A percentile compares a stretch with the other conserved stretches of the same genome.
These are phyloP conservation scores for Chaetothyriales sp. DNA, from an alignment of 2,329 filamentous ascomycete genomes.

Conservation along the genomic window DNA sequence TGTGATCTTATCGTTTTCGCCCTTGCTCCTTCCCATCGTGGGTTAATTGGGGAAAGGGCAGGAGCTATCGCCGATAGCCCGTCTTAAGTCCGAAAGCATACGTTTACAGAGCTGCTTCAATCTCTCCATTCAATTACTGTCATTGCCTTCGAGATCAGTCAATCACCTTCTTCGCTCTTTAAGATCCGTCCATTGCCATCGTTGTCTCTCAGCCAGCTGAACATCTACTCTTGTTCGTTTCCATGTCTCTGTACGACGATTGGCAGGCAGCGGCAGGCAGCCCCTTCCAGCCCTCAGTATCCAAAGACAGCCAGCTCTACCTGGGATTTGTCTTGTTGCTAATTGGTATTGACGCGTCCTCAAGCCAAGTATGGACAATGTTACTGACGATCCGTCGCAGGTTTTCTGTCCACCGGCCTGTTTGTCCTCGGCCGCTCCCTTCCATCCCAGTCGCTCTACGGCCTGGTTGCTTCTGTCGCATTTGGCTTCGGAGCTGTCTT, in stretches of 20 bases:
- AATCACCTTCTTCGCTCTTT: not conserved
- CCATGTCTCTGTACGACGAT: constrained; percentile 63
- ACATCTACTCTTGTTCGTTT: constrained; percentile 5
- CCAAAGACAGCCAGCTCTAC: constrained; percentile 71
- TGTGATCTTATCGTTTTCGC: too few relatives aligned
- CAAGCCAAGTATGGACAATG: not conserved
- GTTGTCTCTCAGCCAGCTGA: not conserved
- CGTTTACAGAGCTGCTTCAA: not conserved
- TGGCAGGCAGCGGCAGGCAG: constrained; percentile 85
- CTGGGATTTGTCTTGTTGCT: constrained; percentile 64
- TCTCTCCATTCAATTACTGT: not conserved
- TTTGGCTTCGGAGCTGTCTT: constrained; percentile 88
- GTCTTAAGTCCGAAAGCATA: not conserved
- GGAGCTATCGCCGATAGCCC: too few relatives aligned
- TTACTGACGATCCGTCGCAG: constrained; percentile 22
- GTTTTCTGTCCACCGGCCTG: constrained; percentile 54
- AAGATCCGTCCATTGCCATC: not conserved
- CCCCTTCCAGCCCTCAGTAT: constrained; percentile 65
- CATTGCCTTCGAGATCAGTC: not conserved
- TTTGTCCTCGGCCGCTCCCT: constrained; percentile 80
- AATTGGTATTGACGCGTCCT: constrained; percentile 34
- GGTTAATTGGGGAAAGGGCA: too few relatives aligned
- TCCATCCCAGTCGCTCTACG: constrained; percentile 59
- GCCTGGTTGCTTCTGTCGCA: constrained; percentile 72
- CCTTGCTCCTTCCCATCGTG: too few relatives aligned